phyloP scores from a whole-genome alignment of 495 filamentous ascomycete genomes.

The Lasiosphaeria hispida region DNA sequence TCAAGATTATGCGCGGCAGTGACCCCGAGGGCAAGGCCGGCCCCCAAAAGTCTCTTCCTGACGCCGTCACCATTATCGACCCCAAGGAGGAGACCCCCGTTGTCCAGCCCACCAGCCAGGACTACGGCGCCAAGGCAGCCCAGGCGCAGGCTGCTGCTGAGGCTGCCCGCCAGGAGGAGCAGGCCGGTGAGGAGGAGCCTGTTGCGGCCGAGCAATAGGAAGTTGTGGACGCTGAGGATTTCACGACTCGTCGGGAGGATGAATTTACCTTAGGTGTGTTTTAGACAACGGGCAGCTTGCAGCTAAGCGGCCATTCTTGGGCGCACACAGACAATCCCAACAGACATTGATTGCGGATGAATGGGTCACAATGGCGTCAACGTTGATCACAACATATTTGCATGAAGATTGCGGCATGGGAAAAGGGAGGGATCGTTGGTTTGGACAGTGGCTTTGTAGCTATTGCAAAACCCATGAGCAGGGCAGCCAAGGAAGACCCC shows the following conservation, averaged over 20 bases:
- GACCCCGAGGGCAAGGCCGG: slow-evolving; percentile 99
- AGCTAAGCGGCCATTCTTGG: slow-evolving; percentile 17
- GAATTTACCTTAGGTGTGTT: neutral
- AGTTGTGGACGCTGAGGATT: slow-evolving; percentile 11
- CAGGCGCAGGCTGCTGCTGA: slow-evolving; percentile 69
- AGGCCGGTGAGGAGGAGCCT: slow-evolving; percentile 49
- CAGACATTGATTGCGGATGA: slow-evolving; percentile 26
- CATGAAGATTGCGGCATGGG: slow-evolving; percentile 35
- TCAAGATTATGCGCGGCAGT: slow-evolving; percentile 99
- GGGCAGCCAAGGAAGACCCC: slow-evolving; percentile 27
- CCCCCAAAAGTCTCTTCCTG: slow-evolving; percentile 92
- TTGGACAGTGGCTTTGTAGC: slow-evolving; percentile 25
- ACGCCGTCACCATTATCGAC: slow-evolving; percentile 98
- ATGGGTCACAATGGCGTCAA: slow-evolving; percentile 37
- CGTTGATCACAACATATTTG: slow-evolving; percentile 33
- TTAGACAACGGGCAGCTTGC: slow-evolving; percentile 1
- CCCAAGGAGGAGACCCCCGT: slow-evolving; percentile 97
- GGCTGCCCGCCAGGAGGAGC: slow-evolving; percentile 68
- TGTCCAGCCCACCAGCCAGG: slow-evolving; percentile 89
- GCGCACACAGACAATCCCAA: slow-evolving; percentile 22
- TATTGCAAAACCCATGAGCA: slow-evolving; percentile 19
- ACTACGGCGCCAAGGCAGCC: slow-evolving; percentile 96
- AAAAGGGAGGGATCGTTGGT: slow-evolving; percentile 31
- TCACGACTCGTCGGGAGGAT: slow-evolving; percentile 3
- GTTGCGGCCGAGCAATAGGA: slow-evolving; percentile 52